These are phyloP conservation scores for Datura wrightii DNA, from an alignment of 257 asterid species.

Conservation along the genomic window DNA sequence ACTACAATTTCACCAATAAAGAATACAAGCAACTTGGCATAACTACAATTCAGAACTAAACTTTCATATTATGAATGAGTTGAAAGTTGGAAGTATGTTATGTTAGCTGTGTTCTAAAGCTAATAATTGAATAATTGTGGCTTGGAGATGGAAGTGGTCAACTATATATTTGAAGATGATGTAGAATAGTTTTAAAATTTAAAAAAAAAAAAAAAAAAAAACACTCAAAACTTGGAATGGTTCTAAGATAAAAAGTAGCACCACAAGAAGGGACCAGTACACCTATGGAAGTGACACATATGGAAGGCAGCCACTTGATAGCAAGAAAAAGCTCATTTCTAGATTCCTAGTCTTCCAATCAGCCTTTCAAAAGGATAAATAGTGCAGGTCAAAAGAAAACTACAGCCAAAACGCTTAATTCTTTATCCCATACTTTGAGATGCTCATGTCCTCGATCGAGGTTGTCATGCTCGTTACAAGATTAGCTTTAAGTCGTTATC, in stretches of 20 bases:
- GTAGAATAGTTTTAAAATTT: not conserved
- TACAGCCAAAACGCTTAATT: not conserved
- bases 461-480: not conserved
- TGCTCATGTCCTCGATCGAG: not conserved
- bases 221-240: not conserved
- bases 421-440: not conserved
- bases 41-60: not conserved
- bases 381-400: not conserved
- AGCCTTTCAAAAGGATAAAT: not conserved
- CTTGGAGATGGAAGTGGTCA: not conserved
- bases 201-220: not conserved
- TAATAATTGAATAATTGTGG: not conserved
- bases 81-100: not conserved
- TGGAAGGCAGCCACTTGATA: not conserved
- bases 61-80: not conserved
- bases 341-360: not conserved
- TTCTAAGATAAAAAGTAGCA: not conserved
- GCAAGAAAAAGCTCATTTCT: not conserved
- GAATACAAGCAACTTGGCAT: too few species aligned
- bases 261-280: slow-evolving; percentile 5
- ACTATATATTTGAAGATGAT: not conserved
- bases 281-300: not conserved
- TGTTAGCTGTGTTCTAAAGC: not conserved
- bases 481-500: not conserved
- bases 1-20: not conserved